Evolutionary conservation across 192 early-diverging fungal species (phyloP).

Genomic region (Podila epigama): DNA sequence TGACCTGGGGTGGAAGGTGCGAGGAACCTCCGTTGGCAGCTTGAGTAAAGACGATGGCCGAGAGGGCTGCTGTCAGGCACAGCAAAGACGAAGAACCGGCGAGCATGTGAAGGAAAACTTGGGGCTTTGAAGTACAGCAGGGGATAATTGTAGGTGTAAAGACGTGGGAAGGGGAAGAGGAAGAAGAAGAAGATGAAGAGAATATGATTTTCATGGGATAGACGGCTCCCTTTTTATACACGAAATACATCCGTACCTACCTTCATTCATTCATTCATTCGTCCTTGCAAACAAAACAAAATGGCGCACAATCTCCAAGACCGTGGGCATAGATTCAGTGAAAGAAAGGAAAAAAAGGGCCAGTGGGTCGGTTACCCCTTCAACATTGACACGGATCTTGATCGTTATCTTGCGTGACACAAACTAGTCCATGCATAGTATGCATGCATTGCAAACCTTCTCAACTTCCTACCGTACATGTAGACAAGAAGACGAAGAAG

Average conservation of each 20-base stretch:
- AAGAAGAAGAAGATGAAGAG: neutral
- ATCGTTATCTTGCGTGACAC: conserved; percentile 20
- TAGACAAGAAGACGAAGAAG: too few relatives aligned
- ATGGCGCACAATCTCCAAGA: too few relatives aligned
- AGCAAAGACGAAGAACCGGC: conserved; percentile 10
- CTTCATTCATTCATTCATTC: conserved; percentile 3
- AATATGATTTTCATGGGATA: neutral
- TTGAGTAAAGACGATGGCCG: conserved; percentile 1
- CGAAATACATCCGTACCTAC: neutral
- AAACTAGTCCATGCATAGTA: too few relatives aligned
- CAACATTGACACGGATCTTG: too few relatives aligned
- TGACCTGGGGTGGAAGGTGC: neutral
- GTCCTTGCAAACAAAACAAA: too few relatives aligned
- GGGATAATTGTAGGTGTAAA: neutral
- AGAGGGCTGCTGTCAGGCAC: conserved; percentile 12
- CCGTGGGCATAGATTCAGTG: too few relatives aligned
- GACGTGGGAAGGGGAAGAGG: neutral
- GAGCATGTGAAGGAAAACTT: neutral
- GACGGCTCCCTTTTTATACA: conserved; percentile 1
- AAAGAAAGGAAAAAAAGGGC: neutral
- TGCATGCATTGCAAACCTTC: too few relatives aligned
- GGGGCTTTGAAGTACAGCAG: neutral
- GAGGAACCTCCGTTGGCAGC: neutral
- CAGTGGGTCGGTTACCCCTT: neutral
- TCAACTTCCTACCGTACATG: too few relatives aligned